phyloP scores from a whole-genome alignment of 2,329 filamentous ascomycete genomes.

The Penicillium brasilianum region DNA sequence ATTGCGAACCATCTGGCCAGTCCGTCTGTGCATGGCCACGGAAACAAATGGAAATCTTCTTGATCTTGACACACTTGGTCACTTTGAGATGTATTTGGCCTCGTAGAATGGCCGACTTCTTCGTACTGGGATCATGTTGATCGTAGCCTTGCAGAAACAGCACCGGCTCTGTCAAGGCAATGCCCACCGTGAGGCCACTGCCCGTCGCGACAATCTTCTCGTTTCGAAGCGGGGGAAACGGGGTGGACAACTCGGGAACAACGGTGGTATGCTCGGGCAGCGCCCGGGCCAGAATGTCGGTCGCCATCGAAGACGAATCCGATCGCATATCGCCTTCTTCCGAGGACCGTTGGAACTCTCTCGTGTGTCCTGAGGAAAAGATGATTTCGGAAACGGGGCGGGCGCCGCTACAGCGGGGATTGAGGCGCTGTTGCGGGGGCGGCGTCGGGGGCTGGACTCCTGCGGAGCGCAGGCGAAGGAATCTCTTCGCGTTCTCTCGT shows the following conservation, averaged over 20 bases:
- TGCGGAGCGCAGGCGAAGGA: constrained; percentile 49
- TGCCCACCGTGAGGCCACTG: constrained; percentile 53
- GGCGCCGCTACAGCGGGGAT: constrained; percentile 34
- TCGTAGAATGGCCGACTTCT: constrained; percentile 79
- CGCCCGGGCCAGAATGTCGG: constrained; percentile 30
- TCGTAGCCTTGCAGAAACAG: constrained; percentile 57
- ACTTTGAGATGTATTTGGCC: constrained; percentile 82
- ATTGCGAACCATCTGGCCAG: constrained; percentile 78
- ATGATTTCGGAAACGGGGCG: constrained; percentile 45
- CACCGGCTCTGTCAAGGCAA: constrained; percentile 55
- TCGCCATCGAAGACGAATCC: constrained; percentile 36
- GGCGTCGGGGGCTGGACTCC: constrained; percentile 33
- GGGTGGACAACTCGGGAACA: constrained; percentile 34
- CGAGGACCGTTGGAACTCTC: constrained; percentile 30
- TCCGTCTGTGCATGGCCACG: constrained; percentile 85
- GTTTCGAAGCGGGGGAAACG: constrained; percentile 46
- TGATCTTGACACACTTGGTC: constrained; percentile 89
- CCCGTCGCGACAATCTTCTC: constrained; percentile 56
- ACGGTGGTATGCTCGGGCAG: constrained; percentile 28
- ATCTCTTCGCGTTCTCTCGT: constrained; percentile 54
- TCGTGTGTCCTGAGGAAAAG: constrained; percentile 40
- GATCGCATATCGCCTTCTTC: constrained; percentile 34
- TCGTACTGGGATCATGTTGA: constrained; percentile 57
- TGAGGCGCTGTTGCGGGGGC: constrained; percentile 30
- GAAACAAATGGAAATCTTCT: constrained; percentile 85